Base-by-base conservation (phyloP, 306 rosid genomes). In the Ziziphus jujuba region DNA sequence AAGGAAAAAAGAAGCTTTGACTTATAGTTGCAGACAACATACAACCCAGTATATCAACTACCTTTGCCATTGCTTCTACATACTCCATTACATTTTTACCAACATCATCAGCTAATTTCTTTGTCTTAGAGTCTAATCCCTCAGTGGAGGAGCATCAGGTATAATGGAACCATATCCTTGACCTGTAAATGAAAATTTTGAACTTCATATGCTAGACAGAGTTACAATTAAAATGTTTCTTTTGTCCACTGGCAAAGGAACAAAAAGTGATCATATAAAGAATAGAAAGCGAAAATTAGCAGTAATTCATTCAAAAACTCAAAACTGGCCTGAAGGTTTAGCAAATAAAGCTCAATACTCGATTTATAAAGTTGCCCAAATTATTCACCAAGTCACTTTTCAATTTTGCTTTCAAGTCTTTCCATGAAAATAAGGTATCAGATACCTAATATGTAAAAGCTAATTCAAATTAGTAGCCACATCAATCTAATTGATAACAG, bases 41-140 rank as follows among this genome's bases (percentile, higher is more conserved):
- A 34, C 2, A 34, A 36, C 10, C n/a, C 35, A 33, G 59, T 43
- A 66, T 2, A 12, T 40, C 14, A 24, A 69, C 59, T 77, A 92
- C 97, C 99, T 93, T 90, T 77, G 90, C 99, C 99, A 93, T 93
- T 36, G 95, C 83, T 63, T 90, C 99, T 49, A 90, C 43, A 76
- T 93, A 90, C 67, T 88, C 89, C 35, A 88, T 91, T 76, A 88
- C 66, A 71, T 57, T 79, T 69, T 78, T 80, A 77, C 86, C 76
- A 65, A 90, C 86, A 83, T 84, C 82, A 44, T 79, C 88, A 31
- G 87, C 85, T 71, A 88, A 72, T 55, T 77, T 78, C 77, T 74
- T 69, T 7, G 99, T 90, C 43, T 66, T 77, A 23, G 58, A 81
- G 70, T 93, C 95, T 59, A 84, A 76, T 19, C 65, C 82, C 16